Evolutionary conservation across 805 yeast genomes (phyloP), one percentile per base, ranked within the genome.

Genomic region (Candida mattraensis): DNA sequence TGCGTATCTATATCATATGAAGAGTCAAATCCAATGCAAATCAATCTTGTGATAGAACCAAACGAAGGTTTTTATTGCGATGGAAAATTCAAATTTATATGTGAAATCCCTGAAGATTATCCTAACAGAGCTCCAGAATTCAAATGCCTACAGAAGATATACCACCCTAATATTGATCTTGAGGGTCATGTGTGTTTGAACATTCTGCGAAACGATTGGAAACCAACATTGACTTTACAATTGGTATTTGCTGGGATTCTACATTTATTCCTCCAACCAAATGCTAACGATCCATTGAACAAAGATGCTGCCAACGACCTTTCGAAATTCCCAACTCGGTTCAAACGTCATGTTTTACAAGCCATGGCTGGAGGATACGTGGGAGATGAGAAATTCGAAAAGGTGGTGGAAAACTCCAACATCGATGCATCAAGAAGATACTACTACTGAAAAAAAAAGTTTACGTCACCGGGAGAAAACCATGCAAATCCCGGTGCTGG

Each of bases 121-220:
- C 99, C 99, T 2, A 93, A 89, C 39, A 93, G 85, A 33, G 88
- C 97, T 7, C 99, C 99, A 7, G 84, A 80, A 54, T 87, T 88
- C 36, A 72, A 74, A 47, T 83, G 94, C 50, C 35, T 68, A 19
- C 74, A 79, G 35, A 79, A 72, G 53, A 85, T 91, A 5, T 91
- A 84, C 62, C 99, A 91, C 57, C 99, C 99, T 9, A 91, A 91
- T 54, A 91, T 91, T 46, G 96, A 91, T 57, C 56, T 77, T 14
- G 83, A 85, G 28, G 98, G 98, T 0, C 91, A 88, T 54, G 85
- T 91, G 5, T 91, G 99, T 56, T 70, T 91, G 42, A 91, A 91
- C 56, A 89, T 91, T 22, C 67, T 91, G 40, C 69, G 98, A 48
- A 96, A 89, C 58, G 98, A 91, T 58, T 91, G 99, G 99, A 80